phyloP scores from a whole-genome alignment of 306 rosid genomes.

The Hippophae gyantsensis region DNA sequence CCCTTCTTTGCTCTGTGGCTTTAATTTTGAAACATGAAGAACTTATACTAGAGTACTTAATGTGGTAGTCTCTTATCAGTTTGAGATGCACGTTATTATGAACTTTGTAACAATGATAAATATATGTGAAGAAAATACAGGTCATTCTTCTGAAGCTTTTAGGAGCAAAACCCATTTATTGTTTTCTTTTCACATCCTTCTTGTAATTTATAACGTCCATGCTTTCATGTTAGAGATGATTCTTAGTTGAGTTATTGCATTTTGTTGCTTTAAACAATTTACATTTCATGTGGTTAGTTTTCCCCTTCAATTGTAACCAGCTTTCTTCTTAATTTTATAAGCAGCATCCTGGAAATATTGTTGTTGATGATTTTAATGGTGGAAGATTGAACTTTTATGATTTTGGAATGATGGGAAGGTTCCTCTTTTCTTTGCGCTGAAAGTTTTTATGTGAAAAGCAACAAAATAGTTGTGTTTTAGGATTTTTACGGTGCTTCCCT shows the following conservation, averaged over 20 bases:
- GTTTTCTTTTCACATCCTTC: too few relatives aligned
- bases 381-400: constrained; percentile 98
- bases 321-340: constrained; percentile 13
- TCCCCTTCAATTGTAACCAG: neutral
- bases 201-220: neutral
- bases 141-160: too few relatives aligned
- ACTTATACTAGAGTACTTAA: too few relatives aligned
- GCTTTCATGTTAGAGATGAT: neutral
- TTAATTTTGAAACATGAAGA: too few relatives aligned
- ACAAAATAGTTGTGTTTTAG: neutral
- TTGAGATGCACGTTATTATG: too few relatives aligned
- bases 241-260: too few relatives aligned
- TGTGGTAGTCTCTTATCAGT: too few relatives aligned
- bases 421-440: constrained; percentile 17
- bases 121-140: too few relatives aligned
- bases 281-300: constrained; percentile 9
- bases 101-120: too few relatives aligned
- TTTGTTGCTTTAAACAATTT: too few relatives aligned
- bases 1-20: too few relatives aligned
- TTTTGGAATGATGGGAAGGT: constrained; percentile 99
- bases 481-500: constrained; percentile 13
- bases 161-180: too few relatives aligned
- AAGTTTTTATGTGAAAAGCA: neutral
- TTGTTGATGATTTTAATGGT: constrained; percentile 97
- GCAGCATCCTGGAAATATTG: constrained; percentile 99